Conservation (phyloP, 2,329 filamentous ascomycete species). For the Ploettnerulaceae sp. region DNA sequence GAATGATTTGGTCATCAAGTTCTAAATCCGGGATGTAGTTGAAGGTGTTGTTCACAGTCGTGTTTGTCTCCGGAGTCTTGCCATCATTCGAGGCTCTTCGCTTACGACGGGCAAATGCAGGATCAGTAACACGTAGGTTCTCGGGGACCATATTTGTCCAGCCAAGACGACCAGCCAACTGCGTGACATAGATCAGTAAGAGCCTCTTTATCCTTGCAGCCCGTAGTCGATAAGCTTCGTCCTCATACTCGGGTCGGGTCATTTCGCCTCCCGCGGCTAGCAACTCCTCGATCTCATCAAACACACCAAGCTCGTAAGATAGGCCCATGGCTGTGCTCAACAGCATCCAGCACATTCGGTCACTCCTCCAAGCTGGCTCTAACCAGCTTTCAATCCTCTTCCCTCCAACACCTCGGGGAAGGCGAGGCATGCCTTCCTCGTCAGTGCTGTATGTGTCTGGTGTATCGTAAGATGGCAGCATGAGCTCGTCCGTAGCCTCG, state of each 20-base stretch:
- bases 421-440: slow-evolving; percentile 39
- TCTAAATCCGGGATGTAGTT: slow-evolving; percentile 64
- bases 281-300: slow-evolving; percentile 79
- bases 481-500: slow-evolving; percentile 65
- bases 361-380: slow-evolving; percentile 89
- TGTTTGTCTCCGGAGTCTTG: slow-evolving; percentile 56
- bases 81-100: slow-evolving; percentile 43
- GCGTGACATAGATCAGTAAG: slow-evolving; percentile 84
- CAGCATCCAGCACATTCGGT: slow-evolving; percentile 98
- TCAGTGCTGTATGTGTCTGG: slow-evolving; percentile 40
- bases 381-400: slow-evolving; percentile 92
- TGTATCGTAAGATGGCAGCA: slow-evolving; percentile 55
- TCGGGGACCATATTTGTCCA: slow-evolving; percentile 91
- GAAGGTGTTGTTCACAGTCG: slow-evolving; percentile 52
- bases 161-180: slow-evolving; percentile 86
- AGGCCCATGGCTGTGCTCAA: slow-evolving; percentile 85
- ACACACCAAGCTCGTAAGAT: slow-evolving; percentile 91
- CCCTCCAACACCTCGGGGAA: slow-evolving; percentile 61
- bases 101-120: slow-evolving; percentile 45
- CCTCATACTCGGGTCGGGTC: slow-evolving; percentile 62
- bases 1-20: slow-evolving; percentile 64
- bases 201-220: slow-evolving; percentile 79
- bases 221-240: slow-evolving; percentile 71
- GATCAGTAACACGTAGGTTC: slow-evolving; percentile 53
- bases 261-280: slow-evolving; percentile 54